Evolutionary conservation across 140 eudicot genomes (phyloP).

Genomic region (Cichorium intybus): DNA sequence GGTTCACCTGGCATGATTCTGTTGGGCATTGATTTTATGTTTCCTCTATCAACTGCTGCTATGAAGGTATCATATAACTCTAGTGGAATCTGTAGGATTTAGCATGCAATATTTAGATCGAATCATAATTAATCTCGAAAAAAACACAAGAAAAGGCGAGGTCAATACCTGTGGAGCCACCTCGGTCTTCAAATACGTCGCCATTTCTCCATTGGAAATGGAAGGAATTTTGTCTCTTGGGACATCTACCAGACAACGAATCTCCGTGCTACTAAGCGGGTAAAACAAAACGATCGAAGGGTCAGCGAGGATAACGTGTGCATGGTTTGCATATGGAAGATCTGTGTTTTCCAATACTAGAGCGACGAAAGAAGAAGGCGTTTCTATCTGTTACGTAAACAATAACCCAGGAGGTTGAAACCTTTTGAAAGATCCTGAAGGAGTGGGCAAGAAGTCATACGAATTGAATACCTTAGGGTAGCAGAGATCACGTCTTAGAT

Average conservation of each 20-base stretch:
- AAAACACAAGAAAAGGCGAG: no score
- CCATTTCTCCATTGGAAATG: constrained; percentile 49
- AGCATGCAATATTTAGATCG: neutral
- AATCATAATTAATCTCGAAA: no score
- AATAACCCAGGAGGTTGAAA: neutral
- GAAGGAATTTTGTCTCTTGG: constrained; percentile 57
- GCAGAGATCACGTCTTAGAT: constrained; percentile 72
- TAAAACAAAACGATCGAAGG: constrained; percentile 51
- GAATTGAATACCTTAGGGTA: constrained; percentile 63
- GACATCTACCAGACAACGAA: constrained; percentile 50
- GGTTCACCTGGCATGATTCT: constrained; percentile 61
- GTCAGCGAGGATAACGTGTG: constrained; percentile 47
- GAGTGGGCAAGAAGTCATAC: constrained; percentile 30
- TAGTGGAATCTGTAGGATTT: constrained; percentile 24
- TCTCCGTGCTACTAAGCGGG: constrained; percentile 54
- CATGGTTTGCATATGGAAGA: constrained; percentile 47
- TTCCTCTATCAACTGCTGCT: constrained; percentile 31
- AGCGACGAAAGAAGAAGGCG: constrained; percentile 51
- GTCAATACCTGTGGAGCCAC: constrained; percentile 56
- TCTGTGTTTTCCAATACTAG: constrained; percentile 43
- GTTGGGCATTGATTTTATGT: constrained; percentile 51
- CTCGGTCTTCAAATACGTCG: constrained; percentile 40
- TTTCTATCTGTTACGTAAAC: constrained; percentile 47
- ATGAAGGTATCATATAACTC: constrained; percentile 34
- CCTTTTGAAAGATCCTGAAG: constrained; percentile 36